Conservation (phyloP, 352 stramenopile species). For the Elongisporangium senticosum region DNA sequence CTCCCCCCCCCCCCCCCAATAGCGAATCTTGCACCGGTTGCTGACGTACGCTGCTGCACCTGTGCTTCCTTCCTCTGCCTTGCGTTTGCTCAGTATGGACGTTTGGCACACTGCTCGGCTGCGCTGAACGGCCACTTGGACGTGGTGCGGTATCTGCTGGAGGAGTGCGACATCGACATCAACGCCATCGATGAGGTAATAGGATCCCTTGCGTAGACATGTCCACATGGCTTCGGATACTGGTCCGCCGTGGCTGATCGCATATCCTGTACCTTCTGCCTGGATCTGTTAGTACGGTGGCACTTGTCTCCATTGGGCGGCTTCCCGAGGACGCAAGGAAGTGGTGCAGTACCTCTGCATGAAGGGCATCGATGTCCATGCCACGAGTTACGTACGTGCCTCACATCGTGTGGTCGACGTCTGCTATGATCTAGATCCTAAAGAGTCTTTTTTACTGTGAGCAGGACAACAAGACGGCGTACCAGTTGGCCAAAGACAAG, state of each 20-base stretch:
- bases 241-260: neutral
- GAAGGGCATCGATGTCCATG: constrained; percentile 85
- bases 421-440: neutral
- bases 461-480: constrained; percentile 86
- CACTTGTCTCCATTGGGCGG: constrained; percentile 81
- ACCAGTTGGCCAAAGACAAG: constrained; percentile 86
- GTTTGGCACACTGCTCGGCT: constrained; percentile 72
- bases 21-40: neutral
- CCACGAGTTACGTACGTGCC: constrained; percentile 82
- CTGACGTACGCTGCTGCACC: neutral
- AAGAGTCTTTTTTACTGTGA: neutral
- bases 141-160: constrained; percentile 75
- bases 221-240: neutral
- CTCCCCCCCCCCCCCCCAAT: too few species aligned
- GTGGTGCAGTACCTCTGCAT: constrained; percentile 86
- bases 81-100: constrained; percentile 36
- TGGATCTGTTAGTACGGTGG: constrained; percentile 54
- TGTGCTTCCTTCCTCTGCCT: neutral
- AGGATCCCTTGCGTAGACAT: neutral
- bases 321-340: constrained; percentile 79
- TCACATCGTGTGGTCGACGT: neutral
- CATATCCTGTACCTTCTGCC: constrained; percentile 1
- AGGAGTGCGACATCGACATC: constrained; percentile 83
- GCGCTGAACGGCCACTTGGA: constrained; percentile 86
- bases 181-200: constrained; percentile 84